A percentile compares a stretch with the other conserved stretches of the same genome.
Evolutionary conservation across 805 yeast genomes (phyloP).

Genomic region (Ogataea pini): DNA sequence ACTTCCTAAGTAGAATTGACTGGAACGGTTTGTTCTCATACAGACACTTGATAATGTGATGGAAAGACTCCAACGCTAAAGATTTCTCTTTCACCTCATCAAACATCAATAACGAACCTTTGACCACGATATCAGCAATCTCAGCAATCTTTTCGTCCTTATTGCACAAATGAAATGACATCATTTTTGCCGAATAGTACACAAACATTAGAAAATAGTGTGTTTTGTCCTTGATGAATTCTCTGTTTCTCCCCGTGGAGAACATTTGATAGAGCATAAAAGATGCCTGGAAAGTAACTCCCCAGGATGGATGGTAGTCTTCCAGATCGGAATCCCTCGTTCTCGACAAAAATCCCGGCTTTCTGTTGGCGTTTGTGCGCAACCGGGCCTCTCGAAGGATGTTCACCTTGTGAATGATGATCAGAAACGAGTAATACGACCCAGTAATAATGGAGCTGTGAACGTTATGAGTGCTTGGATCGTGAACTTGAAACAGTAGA

Average conservation of each 20-base stretch:
- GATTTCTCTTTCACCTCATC: constrained; percentile 10
- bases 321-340: constrained; percentile 32
- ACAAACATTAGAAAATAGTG: constrained; percentile 39
- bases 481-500: constrained; percentile 57
- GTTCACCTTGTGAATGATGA: constrained; percentile 67
- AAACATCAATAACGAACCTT: constrained; percentile 20
- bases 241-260: constrained; percentile 47
- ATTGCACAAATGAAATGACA: constrained; percentile 56
- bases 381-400: constrained; percentile 40
- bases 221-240: constrained; percentile 39
- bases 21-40: constrained; percentile 18
- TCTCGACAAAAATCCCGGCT: not conserved
- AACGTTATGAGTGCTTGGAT: constrained; percentile 37
- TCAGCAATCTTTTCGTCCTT: constrained; percentile 37
- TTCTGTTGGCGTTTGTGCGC: not conserved
- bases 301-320: constrained; percentile 68
- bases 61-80: constrained; percentile 11
- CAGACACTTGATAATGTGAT: constrained; percentile 12
- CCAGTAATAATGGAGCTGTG: constrained; percentile 60
- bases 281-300: constrained; percentile 80
- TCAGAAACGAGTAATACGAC: constrained; percentile 67
- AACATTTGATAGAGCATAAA: constrained; percentile 65
- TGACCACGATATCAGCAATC: constrained; percentile 38
- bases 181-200: constrained; percentile 54
- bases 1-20: constrained; percentile 14